These are phyloP conservation scores for Beta lomatogona DNA, from an alignment of 179 eudicot species.

Conservation along the genomic window DNA sequence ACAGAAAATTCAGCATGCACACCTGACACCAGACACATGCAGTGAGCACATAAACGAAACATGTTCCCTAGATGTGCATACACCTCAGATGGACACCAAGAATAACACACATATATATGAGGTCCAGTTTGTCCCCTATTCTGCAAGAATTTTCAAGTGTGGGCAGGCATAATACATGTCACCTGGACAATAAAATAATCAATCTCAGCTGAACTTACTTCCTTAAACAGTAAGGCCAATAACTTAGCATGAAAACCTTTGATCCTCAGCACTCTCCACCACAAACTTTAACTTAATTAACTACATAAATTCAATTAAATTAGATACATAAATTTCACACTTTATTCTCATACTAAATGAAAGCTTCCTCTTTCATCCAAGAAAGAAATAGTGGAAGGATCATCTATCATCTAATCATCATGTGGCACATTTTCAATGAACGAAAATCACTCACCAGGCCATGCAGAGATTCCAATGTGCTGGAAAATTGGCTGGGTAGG, in stretches of 20 bases:
- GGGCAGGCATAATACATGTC: not conserved
- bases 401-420: not conserved
- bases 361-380: not conserved
- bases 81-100: too few relatives aligned
- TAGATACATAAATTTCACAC: not conserved
- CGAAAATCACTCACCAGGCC: slow-evolving; percentile 72
- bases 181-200: not conserved
- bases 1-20: not conserved
- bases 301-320: not conserved
- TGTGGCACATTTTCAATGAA: not conserved
- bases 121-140: too few relatives aligned
- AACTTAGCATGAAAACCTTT: not conserved
- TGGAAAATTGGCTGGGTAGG: slow-evolving; percentile 87
- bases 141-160: not conserved
- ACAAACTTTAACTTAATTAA: too few relatives aligned
- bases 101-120: too few relatives aligned
- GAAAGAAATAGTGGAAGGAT: not conserved
- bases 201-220: not conserved
- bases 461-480: slow-evolving; percentile 85
- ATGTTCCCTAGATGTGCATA: not conserved
- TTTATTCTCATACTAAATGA: not conserved
- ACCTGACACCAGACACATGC: not conserved
- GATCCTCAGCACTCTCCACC: not conserved
- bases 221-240: not conserved
- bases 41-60: not conserved